These are phyloP conservation scores for Cyberlindnera subsufficiens DNA, from an alignment of 805 yeast genomes.

Conservation along the genomic window DNA sequence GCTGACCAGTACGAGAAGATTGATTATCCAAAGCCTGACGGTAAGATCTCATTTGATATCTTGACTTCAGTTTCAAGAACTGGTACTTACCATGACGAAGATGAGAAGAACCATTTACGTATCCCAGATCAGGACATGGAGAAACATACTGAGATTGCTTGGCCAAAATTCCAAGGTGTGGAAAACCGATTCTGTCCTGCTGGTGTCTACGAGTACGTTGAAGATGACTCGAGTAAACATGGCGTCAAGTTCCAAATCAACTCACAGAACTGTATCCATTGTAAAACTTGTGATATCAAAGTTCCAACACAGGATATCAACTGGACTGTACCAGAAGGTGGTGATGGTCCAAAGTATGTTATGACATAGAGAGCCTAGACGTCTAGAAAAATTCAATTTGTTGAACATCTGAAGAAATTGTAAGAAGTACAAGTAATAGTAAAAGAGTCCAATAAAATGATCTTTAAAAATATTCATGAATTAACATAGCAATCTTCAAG, in stretches of 20 bases:
- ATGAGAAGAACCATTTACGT: constrained; percentile 84
- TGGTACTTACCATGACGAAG: constrained; percentile 93
- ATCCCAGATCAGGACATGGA: constrained; percentile 55
- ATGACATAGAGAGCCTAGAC: constrained; percentile 43
- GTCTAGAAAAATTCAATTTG: not conserved
- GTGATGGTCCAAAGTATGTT: constrained; percentile 95
- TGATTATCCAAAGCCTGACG: constrained; percentile 94
- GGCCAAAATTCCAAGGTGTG: constrained; percentile 76
- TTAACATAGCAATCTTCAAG: constrained; percentile 10
- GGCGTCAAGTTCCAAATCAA: constrained; percentile 90
- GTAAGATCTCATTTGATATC: constrained; percentile 84
- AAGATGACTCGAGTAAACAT: constrained; percentile 47
- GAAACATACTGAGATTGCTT: constrained; percentile 62
- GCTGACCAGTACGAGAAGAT: constrained; percentile 68
- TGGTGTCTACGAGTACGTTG: constrained; percentile 89
- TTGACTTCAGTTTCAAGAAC: constrained; percentile 94
- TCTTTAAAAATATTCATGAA: no score
- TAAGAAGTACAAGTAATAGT: not conserved
- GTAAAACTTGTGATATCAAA: constrained; percentile 97
- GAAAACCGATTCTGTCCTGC: constrained; percentile 97
- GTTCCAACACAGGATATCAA: constrained; percentile 90
- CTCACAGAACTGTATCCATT: constrained; percentile 95
- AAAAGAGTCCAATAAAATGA: no score
- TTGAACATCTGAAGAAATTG: not conserved
- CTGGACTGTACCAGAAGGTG: constrained; percentile 99